Conservation (phyloP, 2,329 filamentous ascomycete species). For the Colletotrichum nymphaeae region DNA sequence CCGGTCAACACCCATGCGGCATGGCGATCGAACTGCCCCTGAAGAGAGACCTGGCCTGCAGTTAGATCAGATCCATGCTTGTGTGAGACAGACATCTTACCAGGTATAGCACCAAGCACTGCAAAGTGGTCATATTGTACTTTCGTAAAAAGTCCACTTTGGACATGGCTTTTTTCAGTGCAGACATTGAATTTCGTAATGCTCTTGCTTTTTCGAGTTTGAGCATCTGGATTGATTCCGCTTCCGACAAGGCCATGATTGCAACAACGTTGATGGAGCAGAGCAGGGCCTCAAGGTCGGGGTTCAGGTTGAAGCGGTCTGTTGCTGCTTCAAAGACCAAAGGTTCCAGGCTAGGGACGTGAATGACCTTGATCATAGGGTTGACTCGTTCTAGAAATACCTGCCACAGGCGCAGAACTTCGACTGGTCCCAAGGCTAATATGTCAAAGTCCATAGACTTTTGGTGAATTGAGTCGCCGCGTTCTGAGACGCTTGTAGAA, state of each 20-base stretch:
- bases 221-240: constrained; percentile 65
- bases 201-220: constrained; percentile 60
- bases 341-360: constrained; percentile 68
- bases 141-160: constrained; percentile 67
- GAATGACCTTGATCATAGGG: constrained; percentile 77
- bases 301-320: constrained; percentile 34
- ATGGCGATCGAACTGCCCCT: constrained; percentile 68
- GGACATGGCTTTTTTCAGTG: constrained; percentile 60
- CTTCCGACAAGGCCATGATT: constrained; percentile 67
- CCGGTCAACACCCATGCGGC: constrained; percentile 71
- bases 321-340: constrained; percentile 44
- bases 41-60: constrained; percentile 59
- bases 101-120: constrained; percentile 70
- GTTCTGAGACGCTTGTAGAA: not conserved
- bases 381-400: constrained; percentile 80
- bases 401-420: constrained; percentile 75
- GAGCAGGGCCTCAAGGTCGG: constrained; percentile 65
- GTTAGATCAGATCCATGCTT: constrained; percentile 41
- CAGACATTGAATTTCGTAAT: constrained; percentile 61
- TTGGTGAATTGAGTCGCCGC: not conserved
- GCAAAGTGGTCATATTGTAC: constrained; percentile 67
- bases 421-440: constrained; percentile 9
- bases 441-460: constrained; percentile 26
- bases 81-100: constrained; percentile 64
- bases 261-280: constrained; percentile 71